phyloP scores from a whole-genome alignment of 2,329 filamentous ascomycete species.

The Magnaporthiopsis incrustans region DNA sequence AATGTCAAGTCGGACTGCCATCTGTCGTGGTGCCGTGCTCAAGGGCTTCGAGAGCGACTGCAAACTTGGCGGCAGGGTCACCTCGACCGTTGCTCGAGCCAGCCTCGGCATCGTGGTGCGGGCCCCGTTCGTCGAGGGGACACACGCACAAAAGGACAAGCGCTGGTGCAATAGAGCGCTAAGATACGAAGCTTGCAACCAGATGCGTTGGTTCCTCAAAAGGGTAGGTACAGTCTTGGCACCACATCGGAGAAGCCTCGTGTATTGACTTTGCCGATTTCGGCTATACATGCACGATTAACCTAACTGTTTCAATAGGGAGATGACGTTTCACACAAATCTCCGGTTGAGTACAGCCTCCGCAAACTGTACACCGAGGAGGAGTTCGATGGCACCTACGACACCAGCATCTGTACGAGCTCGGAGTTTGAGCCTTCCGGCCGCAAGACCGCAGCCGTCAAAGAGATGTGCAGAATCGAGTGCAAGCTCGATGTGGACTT shows the following conservation, averaged over 20 bases:
- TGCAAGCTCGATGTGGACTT: background rate
- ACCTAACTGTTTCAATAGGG: background rate
- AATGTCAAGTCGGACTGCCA: constrained; percentile 14
- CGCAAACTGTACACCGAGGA: background rate
- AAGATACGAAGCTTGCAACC: constrained; percentile 1
- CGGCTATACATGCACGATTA: background rate
- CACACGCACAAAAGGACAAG: constrained; percentile 10
- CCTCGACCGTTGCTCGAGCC: constrained; percentile 11
- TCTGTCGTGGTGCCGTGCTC: constrained; percentile 16
- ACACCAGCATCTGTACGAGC: background rate
- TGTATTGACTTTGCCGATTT: background rate
- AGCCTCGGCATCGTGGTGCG: constrained; percentile 10
- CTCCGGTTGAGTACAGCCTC: background rate
- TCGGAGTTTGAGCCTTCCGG: background rate
- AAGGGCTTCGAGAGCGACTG: constrained; percentile 6
- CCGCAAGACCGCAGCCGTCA: background rate
- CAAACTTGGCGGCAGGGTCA: constrained; percentile 1
- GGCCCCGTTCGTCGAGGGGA: background rate
- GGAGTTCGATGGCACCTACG: background rate
- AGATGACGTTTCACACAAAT: background rate
- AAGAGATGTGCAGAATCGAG: background rate
- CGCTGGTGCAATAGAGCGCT: background rate
- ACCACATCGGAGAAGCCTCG: background rate
- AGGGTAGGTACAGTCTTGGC: constrained; percentile 7
- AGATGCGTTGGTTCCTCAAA: constrained; percentile 15